Percentiles rank a stretch among this genome's conserved stretches.
phyloP scores from a whole-genome alignment of 1,284 basidiomycete species.

The Cystobasidium pallidum region DNA sequence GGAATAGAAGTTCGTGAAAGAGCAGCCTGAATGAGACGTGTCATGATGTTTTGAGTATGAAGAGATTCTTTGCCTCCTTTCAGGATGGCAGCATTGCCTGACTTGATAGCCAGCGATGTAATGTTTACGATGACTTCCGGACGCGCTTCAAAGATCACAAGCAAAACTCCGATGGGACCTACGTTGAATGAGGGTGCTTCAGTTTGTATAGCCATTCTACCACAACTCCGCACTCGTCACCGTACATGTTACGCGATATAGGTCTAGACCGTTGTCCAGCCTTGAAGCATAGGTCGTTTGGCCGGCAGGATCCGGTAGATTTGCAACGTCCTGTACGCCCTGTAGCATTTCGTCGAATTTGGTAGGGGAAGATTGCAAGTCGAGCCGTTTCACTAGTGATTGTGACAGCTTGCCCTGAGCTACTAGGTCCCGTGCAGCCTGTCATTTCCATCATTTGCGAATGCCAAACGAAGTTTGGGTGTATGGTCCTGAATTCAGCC shows the following conservation, averaged over 20 bases:
- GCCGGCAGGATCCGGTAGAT: constrained; percentile 83
- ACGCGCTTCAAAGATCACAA: constrained; percentile 96
- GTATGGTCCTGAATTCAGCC: not conserved
- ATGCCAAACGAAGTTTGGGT: not conserved
- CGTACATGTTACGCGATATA: constrained; percentile 87
- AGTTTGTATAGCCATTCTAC: too few species aligned
- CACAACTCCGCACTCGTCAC: too few species aligned
- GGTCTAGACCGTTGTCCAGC: constrained; percentile 81
- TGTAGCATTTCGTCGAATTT: constrained; percentile 95
- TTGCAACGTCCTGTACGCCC: constrained; percentile 83
- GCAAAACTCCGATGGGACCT: constrained; percentile 85
- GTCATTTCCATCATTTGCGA: constrained; percentile 29
- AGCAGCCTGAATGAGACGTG: constrained; percentile 77
- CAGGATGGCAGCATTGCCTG: constrained; percentile 90
- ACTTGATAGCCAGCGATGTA: constrained; percentile 92
- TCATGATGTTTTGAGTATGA: constrained; percentile 73
- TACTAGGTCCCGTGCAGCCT: constrained; percentile 78
- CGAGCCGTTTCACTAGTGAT: constrained; percentile 81
- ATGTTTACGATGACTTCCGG: constrained; percentile 99
- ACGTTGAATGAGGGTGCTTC: not conserved
- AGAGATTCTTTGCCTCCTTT: constrained; percentile 96
- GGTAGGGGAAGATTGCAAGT: constrained; percentile 73
- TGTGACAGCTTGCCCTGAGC: constrained; percentile 78
- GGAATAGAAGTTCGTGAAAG: constrained; percentile 73
- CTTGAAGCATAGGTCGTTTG: constrained; percentile 82